Evolutionary conservation across 192 early-diverging fungal genomes (phyloP), one percentile per base, ranked within the genome.

Genomic region (Dissophora ornata): DNA sequence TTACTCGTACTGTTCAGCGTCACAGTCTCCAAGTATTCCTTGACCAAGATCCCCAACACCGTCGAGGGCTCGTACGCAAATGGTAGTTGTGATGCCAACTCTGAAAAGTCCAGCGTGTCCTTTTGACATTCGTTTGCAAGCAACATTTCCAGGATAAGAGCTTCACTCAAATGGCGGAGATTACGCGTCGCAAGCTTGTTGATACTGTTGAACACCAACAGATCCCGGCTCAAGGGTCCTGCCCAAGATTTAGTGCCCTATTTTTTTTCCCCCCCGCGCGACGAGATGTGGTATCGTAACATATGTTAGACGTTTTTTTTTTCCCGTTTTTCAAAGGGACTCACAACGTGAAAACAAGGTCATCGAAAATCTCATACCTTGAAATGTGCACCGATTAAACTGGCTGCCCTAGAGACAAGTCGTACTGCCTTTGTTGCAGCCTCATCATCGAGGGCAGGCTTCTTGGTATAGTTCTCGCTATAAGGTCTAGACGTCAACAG

Each of bases 171-270:
- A 45, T 88, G 89, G 44, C 89, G 82, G 25, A 86, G 81, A 22
- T 83, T 82, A n/a, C 87, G 84, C 33, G 81, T 87, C 25, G 90
- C 49, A 0, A 84, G 73, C 57, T 88, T 88, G n/a, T 81, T 87
- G 49, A 90, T 83, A 69, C 91, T 91, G 79, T 86, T 87, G 80
- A 93, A 93, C 15, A 84, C 88, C 29, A 94, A 79, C 38, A 93
- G 61, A 53, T 94, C 92, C 30, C 91, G 85, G 79, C 79, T 90
- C 51, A 89, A 80, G 7, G 86, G 85, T 12, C 84, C 92, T 59
- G 81, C 67, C 85, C 85, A 88, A 25, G 71, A 50, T 30, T 66
- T 62, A 30, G 50, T 51, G 2, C 81, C 84, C 83, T 88, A 67
- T 28, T n/a, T n/a, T n/a, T n/a, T n/a, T n/a, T n/a, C n/a, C n/a